Evolutionary conservation across 345 rosid genomes (phyloP).

Genomic region (Citrus unshiu): DNA sequence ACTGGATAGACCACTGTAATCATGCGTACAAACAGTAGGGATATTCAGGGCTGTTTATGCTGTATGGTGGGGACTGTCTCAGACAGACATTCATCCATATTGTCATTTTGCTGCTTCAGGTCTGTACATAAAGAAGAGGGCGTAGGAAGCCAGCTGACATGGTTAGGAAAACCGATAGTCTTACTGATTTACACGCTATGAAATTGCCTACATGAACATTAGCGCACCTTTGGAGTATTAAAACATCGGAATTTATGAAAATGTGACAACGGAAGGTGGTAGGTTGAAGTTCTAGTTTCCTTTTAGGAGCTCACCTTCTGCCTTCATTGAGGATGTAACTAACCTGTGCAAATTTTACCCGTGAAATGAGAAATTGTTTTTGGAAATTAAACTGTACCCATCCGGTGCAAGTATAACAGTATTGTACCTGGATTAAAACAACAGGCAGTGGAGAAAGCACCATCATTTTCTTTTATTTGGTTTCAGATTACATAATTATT

Average conservation of each 20-base stretch:
- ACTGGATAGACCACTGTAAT: conserved; percentile 21
- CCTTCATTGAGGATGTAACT: conserved; percentile 23
- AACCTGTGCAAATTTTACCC: background rate
- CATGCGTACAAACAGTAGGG: background rate
- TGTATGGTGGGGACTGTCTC: conserved; percentile 7
- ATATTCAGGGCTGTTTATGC: conserved; percentile 1
- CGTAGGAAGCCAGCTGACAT: conserved; percentile 12
- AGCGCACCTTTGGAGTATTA: conserved; percentile 6
- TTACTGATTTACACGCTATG: conserved; percentile 12
- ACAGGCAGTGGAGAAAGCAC: background rate
- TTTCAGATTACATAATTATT: too few relatives aligned
- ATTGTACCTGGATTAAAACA: background rate
- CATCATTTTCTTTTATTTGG: background rate
- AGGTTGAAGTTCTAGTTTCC: conserved; percentile 33
- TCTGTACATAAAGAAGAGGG: conserved; percentile 40
- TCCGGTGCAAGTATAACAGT: background rate
- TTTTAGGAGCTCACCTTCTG: conserved; percentile 31
- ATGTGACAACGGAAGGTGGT: conserved; percentile 8
- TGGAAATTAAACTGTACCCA: background rate
- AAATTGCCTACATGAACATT: conserved; percentile 1
- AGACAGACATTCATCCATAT: conserved; percentile 13
- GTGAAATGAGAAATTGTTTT: conserved; percentile 17
- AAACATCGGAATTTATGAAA: background rate
- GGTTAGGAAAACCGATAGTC: conserved; percentile 23
- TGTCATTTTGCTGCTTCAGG: conserved; percentile 13